A percentile compares a stretch with the other conserved stretches of the same genome.
Conservation (phyloP, 192 early-diverging fungal species). For the Coemansia sp. region DNA sequence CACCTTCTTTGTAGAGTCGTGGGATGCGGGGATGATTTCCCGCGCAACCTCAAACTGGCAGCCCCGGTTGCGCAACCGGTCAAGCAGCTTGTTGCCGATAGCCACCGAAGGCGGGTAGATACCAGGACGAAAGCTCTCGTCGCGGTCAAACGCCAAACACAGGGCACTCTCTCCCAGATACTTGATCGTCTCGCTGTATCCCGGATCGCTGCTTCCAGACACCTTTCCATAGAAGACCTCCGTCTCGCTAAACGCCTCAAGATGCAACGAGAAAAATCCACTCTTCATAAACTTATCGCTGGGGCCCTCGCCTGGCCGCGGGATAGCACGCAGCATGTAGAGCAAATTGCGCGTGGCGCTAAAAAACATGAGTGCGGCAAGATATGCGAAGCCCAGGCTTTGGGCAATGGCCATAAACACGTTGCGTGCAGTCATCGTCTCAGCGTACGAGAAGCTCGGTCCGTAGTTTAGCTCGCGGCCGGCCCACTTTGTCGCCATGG, state of each 20-base stretch:
- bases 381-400: slow-evolving; percentile 41
- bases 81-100: slow-evolving; percentile 72
- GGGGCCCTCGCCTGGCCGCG: slow-evolving; percentile 71
- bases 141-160: slow-evolving; percentile 63
- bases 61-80: slow-evolving; percentile 63
- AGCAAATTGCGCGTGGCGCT: slow-evolving; percentile 52
- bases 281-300: slow-evolving; percentile 58
- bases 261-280: slow-evolving; percentile 40
- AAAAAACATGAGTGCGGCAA: slow-evolving; percentile 38
- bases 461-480: slow-evolving; percentile 53
- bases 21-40: slow-evolving; percentile 5
- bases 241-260: slow-evolving; percentile 33
- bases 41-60: slow-evolving; percentile 54
- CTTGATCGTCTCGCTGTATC: slow-evolving; percentile 78
- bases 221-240: slow-evolving; percentile 48
- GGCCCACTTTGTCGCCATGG: slow-evolving; percentile 22
- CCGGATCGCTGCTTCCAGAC: slow-evolving; percentile 65
- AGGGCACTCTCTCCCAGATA: slow-evolving; percentile 80
- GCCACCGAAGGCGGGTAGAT: slow-evolving; percentile 77
- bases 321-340: slow-evolving; percentile 57
- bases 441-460: slow-evolving; percentile 59
- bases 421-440: slow-evolving; percentile 58
- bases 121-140: slow-evolving; percentile 60
- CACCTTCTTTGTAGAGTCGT: background rate
- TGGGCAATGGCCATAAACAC: slow-evolving; percentile 51